Evolutionary conservation across 257 asterid species (phyloP), one percentile per base, ranked within the genome.

Genomic region (Coffea eugenioides): DNA sequence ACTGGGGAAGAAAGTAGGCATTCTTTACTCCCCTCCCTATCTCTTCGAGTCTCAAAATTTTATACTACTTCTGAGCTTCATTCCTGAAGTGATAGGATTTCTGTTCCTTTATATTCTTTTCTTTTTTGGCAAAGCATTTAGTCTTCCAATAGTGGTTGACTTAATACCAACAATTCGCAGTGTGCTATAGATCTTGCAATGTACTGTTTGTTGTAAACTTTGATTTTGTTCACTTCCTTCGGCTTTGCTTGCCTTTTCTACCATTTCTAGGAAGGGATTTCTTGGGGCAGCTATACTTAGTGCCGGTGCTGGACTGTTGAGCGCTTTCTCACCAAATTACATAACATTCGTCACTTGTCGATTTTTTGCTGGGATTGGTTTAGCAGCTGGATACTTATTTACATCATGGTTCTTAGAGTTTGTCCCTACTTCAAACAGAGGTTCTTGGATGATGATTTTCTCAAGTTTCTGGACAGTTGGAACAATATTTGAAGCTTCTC

Each of bases 401-500:
- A 84, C 93, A 4, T 81, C 97, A 27, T 93, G 97, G 96, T 91
- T 93, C 81, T 83, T 91, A 77, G 96, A 93, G 88, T 93, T 91
- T 79, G 88, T 91, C 87, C 94, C 96, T 73, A 88, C 97, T 88
- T 83, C 94, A 31, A 88, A 85, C 76, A 83, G 94, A 86, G 97
- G 97, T 81, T 79, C 91, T 72, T 93, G 97, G 94, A 90, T 91
- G 93, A 90, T 91, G 54, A 85, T 89, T 12, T 89, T 89, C 81
- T 89, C 97, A 46, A 87, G 90, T 74, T 93, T 93, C 87, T 93
- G 96, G 94, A 90, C 92, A 12, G 64, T 90, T 80, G 97, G 97
- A 76, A 89, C 92, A 45, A 77, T 90, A 82, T 82, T 86, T 85
- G 97, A 91, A 85, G 96, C 96, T 84, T 84, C 93, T 52, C 87